Percentiles rank a stretch among this genome's conserved stretches.
Evolutionary conservation across 345 rosid genomes (phyloP).

Genomic region (Eucalyptus albens): DNA sequence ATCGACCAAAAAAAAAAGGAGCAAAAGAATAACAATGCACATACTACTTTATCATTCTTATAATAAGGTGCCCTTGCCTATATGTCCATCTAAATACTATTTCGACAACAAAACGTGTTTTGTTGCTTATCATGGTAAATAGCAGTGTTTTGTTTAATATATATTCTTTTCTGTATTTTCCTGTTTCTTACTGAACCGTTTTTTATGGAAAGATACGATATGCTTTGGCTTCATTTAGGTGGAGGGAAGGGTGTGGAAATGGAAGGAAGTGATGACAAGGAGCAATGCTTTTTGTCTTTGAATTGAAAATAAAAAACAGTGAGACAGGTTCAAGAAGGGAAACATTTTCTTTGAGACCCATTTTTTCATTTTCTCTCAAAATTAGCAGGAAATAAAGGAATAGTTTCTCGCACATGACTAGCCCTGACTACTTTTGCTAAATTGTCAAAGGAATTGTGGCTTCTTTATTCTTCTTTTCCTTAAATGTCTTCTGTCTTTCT

Average conservation of each 20-base stretch:
- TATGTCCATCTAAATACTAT: neutral
- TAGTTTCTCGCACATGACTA: neutral
- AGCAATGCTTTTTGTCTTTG: neutral
- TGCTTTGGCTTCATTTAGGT: neutral
- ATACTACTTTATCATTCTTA: neutral
- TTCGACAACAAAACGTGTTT: neutral
- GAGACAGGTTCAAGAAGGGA: neutral
- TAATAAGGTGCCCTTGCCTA: neutral
- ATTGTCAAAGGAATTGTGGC: neutral
- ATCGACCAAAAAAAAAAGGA: neutral
- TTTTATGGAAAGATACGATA: neutral
- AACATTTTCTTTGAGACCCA: neutral
- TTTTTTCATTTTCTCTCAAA: neutral
- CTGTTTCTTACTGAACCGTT: neutral
- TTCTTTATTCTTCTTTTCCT: neutral
- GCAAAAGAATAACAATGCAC: neutral
- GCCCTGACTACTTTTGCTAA: neutral
- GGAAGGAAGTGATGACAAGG: neutral
- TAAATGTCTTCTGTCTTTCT: neutral
- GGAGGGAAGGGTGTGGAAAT: neutral
- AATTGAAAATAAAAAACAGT: neutral
- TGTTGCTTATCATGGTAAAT: neutral
- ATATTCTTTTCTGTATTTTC: neutral
- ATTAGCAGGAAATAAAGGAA: neutral
- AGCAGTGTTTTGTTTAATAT: neutral